Evolutionary conservation across 2,329 filamentous ascomycete genomes (phyloP), one percentile per base, ranked within the genome.

Genomic region (Aspergillus terreus): DNA sequence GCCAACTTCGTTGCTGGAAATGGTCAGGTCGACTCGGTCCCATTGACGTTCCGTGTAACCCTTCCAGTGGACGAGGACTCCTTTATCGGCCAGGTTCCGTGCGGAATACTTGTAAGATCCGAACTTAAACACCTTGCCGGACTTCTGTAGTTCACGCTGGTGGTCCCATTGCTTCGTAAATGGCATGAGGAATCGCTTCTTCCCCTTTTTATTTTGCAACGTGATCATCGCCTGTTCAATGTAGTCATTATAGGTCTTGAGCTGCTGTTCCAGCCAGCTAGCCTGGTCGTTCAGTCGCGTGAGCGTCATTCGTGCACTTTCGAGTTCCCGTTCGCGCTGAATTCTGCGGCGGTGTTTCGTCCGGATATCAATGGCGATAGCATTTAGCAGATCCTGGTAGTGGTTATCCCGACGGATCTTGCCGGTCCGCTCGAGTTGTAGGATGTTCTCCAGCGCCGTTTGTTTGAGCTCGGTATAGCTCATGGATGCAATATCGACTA

Each of bases 151-250:
- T 74, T 99, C 94, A 59, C 91, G 87, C 76, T 97, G 91, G 73
- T 99, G 94, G 72, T 96, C 95, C 83, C 96, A 99, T 72, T 99
- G 94, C 67, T 95, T 95, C 21, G 92, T 96, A 71, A 99, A 99
- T 12, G 94, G 94, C 70, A 99, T 82, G 50, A 96, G 81, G 79
- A 96, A 96, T 48, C 88, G 84, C 71, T 95, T 95, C 76, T 95
- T 95, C 56, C 87, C 92, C 74, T 96, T 96, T 72, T 96, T 95
- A 74, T 89, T 96, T 71, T 97, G 94, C 52, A 99, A 79, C 4
- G 95, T 99, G 54, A 92, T 82, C 90, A 99, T 96, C 45, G 94
- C 92, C 71, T 96, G 92, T 75, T 99, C 95, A 66, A 99, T 96
- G 73, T 99, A 99, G 75, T 99, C 91, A 68, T 99, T 96, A 75